Percentiles rank a stretch among this genome's conserved stretches.
Conservation (phyloP, 805 yeast genomes). For the Saccharomycopsis amapae region DNA sequence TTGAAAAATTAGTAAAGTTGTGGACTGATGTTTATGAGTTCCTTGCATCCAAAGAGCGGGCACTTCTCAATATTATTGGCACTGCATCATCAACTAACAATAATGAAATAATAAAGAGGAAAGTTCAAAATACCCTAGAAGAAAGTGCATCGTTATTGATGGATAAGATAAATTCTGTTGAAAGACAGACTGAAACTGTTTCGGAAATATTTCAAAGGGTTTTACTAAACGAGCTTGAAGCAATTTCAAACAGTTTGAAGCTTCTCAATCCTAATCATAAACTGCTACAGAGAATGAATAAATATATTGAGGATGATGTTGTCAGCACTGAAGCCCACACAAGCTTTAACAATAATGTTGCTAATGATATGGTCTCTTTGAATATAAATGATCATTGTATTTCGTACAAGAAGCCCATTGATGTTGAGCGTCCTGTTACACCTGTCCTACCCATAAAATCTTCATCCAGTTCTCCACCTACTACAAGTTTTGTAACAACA, state of each 20-base stretch:
- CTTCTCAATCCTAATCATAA: conserved; percentile 6
- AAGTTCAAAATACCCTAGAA: background rate
- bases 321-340: background rate
- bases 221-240: conserved; percentile 14
- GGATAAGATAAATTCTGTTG: background rate
- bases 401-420: background rate
- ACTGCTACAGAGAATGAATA: background rate
- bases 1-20: background rate
- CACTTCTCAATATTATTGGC: background rate
- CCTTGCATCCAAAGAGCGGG: conserved; percentile 6
- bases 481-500: background rate
- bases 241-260: conserved; percentile 6
- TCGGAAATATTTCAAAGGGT: conserved; percentile 8
- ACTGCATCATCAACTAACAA: background rate
- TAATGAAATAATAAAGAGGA: background rate
- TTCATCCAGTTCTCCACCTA: background rate
- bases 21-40: conserved; percentile 11
- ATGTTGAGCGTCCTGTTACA: background rate
- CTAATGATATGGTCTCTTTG: background rate
- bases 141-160: background rate
- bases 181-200: background rate
- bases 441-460: background rate
- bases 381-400: background rate
- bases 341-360: background rate
- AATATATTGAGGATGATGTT: background rate